These are phyloP conservation scores for Yamadazyma laniorum DNA, from an alignment of 805 yeast species.

Conservation along the genomic window DNA sequence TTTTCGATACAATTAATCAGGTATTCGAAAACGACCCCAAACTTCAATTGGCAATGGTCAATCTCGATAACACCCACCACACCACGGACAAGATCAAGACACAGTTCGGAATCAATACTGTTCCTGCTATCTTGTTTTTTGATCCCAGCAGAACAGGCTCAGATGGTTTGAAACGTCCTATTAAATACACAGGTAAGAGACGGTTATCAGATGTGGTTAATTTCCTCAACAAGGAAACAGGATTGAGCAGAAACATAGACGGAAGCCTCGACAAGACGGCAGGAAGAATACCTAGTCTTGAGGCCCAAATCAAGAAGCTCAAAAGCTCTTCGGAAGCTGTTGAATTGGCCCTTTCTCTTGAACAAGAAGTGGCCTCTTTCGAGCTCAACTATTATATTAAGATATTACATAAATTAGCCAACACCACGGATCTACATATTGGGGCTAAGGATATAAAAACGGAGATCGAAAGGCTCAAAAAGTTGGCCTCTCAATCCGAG, in stretches of 20 bases:
- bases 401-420: conserved; percentile 5
- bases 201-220: conserved; percentile 20
- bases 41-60: conserved; percentile 13
- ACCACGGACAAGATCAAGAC: conserved; percentile 42
- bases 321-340: neutral
- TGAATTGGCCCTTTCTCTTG: neutral
- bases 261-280: conserved; percentile 32
- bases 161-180: conserved; percentile 22
- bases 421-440: conserved; percentile 2
- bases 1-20: conserved; percentile 44
- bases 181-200: conserved; percentile 24
- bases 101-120: conserved; percentile 41
- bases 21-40: conserved; percentile 39
- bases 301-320: neutral
- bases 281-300: conserved; percentile 24
- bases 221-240: conserved; percentile 27
- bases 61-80: conserved; percentile 42
- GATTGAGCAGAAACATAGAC: conserved; percentile 28
- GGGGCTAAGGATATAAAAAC: neutral
- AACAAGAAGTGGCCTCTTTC: neutral
- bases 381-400: conserved; percentile 2
- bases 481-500: neutral
- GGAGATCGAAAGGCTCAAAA: conserved; percentile 1
- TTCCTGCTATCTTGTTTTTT: conserved; percentile 58
- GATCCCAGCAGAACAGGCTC: conserved; percentile 20